Conservation (phyloP, 495 filamentous ascomycete species). For the Rhypophila decipiens region DNA sequence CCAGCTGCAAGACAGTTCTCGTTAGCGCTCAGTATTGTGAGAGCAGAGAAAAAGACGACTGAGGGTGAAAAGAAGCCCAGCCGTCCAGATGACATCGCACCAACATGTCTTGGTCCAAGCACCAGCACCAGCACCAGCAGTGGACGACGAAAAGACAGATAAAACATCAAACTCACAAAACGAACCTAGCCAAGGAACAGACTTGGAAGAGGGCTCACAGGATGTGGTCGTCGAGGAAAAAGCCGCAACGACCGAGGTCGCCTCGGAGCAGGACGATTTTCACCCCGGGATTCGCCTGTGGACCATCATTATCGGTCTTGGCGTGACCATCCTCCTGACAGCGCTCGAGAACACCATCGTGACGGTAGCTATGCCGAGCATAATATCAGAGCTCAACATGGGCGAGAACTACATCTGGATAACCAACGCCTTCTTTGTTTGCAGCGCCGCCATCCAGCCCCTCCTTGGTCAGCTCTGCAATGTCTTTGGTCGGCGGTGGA, state of each 20-base stretch:
- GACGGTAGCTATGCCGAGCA: conserved; percentile 34
- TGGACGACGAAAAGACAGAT: too few species aligned
- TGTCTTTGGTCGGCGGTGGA: conserved; percentile 14
- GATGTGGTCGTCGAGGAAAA: too few species aligned
- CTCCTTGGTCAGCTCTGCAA: conserved; percentile 13
- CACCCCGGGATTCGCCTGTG: conserved; percentile 8
- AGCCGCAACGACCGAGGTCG: background rate
- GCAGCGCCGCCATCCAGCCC: conserved; percentile 10
- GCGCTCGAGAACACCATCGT: conserved; percentile 37
- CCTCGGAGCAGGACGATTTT: background rate
- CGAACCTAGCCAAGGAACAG: too few species aligned
- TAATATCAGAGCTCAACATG: conserved; percentile 22
- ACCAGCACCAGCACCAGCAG: too few species aligned
- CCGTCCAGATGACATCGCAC: too few species aligned
- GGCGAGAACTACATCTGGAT: conserved; percentile 37
- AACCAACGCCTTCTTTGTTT: conserved; percentile 31
- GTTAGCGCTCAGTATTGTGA: too few species aligned
- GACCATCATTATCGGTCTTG: conserved; percentile 5
- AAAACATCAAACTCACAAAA: too few species aligned
- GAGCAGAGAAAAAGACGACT: too few species aligned
- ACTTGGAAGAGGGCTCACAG: too few species aligned
- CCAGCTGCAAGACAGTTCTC: too few species aligned
- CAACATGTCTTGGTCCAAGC: too few species aligned
- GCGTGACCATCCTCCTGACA: conserved; percentile 11
- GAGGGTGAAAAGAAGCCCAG: too few species aligned